Evolutionary conservation across 345 rosid genomes (phyloP).

Genomic region (sweet orange (Citrus sinensis)): DVS_A1.0 CM039163.1:44029001-44029500

Average conservation of each 20-base stretch:
- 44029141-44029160: background rate
- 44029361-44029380: background rate
- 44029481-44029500: no score
- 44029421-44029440: background rate
- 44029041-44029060: no score
- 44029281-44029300: no score
- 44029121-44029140: background rate
- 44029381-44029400: background rate
- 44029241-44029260: background rate
- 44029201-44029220: background rate
- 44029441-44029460: no score
- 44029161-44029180: constrained; percentile 27
- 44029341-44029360: no score
- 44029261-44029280: background rate
- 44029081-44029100: no score
- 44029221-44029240: no score
- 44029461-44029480: no score
- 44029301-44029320: no score
- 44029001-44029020: no score
- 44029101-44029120: no score
- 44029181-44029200: background rate
- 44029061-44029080: accelerated
- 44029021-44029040: no score
- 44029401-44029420: background rate
- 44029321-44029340: background rate